Percentiles rank a stretch among this genome's conserved stretches.
Conservation (phyloP, 257 asterid species). For the Plantago elongata region DNA sequence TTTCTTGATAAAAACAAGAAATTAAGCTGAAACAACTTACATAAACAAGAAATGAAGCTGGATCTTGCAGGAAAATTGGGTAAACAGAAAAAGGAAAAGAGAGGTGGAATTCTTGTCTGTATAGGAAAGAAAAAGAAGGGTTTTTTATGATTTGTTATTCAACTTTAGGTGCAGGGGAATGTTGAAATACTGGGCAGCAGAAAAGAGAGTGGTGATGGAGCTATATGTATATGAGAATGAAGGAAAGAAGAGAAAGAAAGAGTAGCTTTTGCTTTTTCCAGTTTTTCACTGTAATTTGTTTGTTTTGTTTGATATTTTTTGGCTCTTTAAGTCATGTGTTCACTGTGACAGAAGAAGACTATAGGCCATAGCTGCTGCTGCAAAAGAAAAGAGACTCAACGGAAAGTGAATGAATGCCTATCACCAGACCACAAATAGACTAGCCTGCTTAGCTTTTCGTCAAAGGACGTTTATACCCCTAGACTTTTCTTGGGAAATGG, state of each 20-base stretch:
- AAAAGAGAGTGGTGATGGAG: conserved; percentile 20
- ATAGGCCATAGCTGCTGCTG: too few species aligned
- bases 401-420: conserved; percentile 10
- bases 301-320: neutral
- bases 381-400: neutral
- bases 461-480: conserved; percentile 21
- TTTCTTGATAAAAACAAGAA: neutral
- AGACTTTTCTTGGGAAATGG: neutral
- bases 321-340: conserved; percentile 43
- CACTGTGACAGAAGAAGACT: conserved; percentile 31
- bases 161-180: conserved; percentile 19
- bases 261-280: conserved; percentile 14
- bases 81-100: neutral
- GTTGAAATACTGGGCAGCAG: conserved; percentile 11
- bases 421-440: neutral
- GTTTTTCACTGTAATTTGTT: neutral
- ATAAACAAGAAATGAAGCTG: neutral
- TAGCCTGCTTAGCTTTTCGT: neutral
- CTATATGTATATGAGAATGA: conserved; percentile 13
- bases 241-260: conserved; percentile 2
- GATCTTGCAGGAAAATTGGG: neutral
- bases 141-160: conserved; percentile 1
- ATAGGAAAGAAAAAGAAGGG: conserved; percentile 13
- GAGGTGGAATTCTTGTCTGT: neutral
- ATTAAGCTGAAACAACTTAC: neutral